Evolutionary conservation across 768 basidiomycete genomes (phyloP).

Genomic region (Lyophyllum decastes): DNA sequence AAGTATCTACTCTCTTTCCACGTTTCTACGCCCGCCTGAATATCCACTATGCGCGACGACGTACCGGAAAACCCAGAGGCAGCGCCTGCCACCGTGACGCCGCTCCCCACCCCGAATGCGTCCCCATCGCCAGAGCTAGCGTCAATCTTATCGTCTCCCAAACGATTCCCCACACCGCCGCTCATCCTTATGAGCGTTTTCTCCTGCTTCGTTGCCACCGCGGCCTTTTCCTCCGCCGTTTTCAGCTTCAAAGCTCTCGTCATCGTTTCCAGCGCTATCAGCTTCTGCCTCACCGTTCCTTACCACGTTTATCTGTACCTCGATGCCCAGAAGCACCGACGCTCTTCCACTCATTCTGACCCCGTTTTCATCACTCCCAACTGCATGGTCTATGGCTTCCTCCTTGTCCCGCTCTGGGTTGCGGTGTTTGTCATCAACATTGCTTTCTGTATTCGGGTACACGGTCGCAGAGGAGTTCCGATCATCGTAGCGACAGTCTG

Average conservation of each 20-base stretch:
- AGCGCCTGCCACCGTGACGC: neutral
- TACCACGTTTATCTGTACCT: neutral
- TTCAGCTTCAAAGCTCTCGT: neutral
- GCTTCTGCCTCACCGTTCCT: neutral
- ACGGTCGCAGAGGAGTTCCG: neutral
- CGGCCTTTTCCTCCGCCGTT: neutral
- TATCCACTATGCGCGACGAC: neutral
- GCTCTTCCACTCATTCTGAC: neutral
- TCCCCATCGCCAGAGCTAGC: neutral
- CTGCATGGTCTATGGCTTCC: neutral
- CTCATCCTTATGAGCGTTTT: conserved; percentile 8
- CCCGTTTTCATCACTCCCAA: neutral
- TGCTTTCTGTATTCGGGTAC: neutral
- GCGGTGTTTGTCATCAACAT: neutral
- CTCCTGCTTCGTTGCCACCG: neutral
- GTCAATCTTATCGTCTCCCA: neutral
- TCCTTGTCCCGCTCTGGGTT: conserved; percentile 2
- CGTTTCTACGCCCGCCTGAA: neutral
- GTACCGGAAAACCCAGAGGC: neutral
- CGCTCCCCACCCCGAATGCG: neutral
- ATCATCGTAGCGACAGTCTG: neutral
- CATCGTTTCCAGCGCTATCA: neutral
- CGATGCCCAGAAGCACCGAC: neutral
- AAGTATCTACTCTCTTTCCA: neutral
- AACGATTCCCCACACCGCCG: neutral